A percentile compares a stretch with the other conserved stretches of the same genome.
Evolutionary conservation across 805 yeast species (phyloP).

Genomic region (Candida koratica): DNA sequence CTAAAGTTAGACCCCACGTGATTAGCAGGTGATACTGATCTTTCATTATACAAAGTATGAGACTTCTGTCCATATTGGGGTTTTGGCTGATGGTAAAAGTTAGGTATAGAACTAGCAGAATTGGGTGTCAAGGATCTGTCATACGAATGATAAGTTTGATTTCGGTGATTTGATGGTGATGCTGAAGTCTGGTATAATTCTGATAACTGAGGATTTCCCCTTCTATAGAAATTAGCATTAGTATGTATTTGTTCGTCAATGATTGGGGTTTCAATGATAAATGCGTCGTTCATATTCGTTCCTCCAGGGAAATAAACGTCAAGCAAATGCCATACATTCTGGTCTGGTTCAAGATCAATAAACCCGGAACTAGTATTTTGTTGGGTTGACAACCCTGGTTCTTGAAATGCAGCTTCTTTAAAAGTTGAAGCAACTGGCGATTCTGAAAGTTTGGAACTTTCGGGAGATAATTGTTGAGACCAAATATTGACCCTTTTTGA

Average conservation of each 20-base stretch:
- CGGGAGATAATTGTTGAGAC: conserved; percentile 16
- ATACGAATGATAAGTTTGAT: conserved; percentile 3
- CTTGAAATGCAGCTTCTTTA: conserved; percentile 7
- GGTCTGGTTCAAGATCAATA: conserved; percentile 54
- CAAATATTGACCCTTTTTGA: conserved; percentile 15
- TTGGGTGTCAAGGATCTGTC: conserved; percentile 16
- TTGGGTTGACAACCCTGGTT: background rate
- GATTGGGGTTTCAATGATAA: conserved; percentile 51
- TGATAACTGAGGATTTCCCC: conserved; percentile 9
- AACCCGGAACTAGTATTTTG: conserved; percentile 7
- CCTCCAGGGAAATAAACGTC: conserved; percentile 64
- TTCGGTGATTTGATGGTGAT: conserved; percentile 12
- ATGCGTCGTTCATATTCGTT: conserved; percentile 62
- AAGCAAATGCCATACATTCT: conserved; percentile 51
- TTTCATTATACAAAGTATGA: conserved; percentile 18
- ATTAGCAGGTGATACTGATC: conserved; percentile 23
- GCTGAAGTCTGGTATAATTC: conserved; percentile 12
- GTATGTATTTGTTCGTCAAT: conserved; percentile 6
- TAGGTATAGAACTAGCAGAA: conserved; percentile 14
- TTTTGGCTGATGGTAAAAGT: conserved; percentile 30
- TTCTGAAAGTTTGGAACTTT: conserved; percentile 10
- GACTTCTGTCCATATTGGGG: conserved; percentile 25
- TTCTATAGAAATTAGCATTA: background rate
- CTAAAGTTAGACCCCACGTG: background rate
- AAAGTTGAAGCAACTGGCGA: conserved; percentile 15